phyloP scores from a whole-genome alignment of 2,329 filamentous ascomycete genomes.

The Iodosphaeria phyllophila region DNA sequence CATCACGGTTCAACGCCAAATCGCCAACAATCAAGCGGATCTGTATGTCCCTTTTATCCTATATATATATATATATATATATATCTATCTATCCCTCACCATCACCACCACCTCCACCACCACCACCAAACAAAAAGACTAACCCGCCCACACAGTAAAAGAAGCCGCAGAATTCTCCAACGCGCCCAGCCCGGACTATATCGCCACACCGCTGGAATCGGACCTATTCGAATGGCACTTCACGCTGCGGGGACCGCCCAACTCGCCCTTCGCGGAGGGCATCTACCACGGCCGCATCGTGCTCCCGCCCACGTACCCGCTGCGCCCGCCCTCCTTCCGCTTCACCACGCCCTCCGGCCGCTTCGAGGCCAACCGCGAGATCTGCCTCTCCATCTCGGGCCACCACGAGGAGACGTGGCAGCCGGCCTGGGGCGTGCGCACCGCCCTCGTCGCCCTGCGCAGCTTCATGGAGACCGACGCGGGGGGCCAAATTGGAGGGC shows the following conservation, averaged over 20 bases:
- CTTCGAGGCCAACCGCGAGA: conserved; percentile 93
- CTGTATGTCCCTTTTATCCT: conserved; percentile 27
- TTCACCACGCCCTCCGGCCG: conserved; percentile 83
- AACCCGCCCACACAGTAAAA: conserved; percentile 40
- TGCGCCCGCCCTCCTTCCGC: conserved; percentile 86
- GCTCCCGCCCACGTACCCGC: conserved; percentile 73
- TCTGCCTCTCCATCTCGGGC: conserved; percentile 82
- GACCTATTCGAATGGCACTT: conserved; percentile 99
- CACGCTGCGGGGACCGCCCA: conserved; percentile 76
- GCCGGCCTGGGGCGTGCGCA: conserved; percentile 91
- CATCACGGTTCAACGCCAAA: conserved; percentile 45
- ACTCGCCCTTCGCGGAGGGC: conserved; percentile 59
- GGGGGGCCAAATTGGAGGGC: conserved; percentile 72
- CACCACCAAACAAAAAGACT: background rate
- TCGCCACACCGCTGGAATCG: conserved; percentile 65
- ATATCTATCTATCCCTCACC: background rate
- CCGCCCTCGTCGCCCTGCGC: conserved; percentile 61
- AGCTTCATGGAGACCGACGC: conserved; percentile 89
- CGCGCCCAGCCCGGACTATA: conserved; percentile 68
- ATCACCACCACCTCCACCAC: conserved; percentile 1
- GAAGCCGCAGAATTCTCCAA: conserved; percentile 76
- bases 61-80: background rate
- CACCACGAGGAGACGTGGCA: conserved; percentile 99
- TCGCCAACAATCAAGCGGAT: conserved; percentile 76
- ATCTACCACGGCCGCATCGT: conserved; percentile 94